These are phyloP conservation scores for Pseudogymnoascus sp. DNA, from an alignment of 2,329 filamentous ascomycete species.

Conservation along the genomic window DNA sequence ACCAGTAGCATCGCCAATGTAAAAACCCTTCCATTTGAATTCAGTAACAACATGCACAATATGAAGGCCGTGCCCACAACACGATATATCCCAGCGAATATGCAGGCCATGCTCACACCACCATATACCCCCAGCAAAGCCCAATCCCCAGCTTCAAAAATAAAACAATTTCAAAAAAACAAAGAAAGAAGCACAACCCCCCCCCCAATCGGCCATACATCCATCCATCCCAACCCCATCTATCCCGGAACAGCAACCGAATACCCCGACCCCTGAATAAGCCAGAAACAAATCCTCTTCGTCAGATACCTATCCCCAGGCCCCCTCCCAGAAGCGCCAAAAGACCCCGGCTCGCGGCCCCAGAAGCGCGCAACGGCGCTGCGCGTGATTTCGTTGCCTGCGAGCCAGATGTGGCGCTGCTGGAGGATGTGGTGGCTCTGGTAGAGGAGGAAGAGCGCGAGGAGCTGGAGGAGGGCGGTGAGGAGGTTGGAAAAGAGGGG, in stretches of 20 bases:
- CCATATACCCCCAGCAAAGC: too few species aligned
- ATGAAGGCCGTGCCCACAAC: background rate
- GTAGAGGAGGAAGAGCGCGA: background rate
- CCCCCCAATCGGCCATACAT: too few species aligned
- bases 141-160: too few species aligned
- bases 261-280: background rate
- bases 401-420: background rate
- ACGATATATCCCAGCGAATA: background rate
- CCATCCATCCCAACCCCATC: background rate
- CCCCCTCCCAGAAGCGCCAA: background rate
- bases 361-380: background rate
- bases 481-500: background rate
- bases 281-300: background rate
- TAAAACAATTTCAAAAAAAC: background rate
- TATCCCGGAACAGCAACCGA: background rate
- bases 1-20: background rate
- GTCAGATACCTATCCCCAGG: background rate
- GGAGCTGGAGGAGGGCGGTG: background rate
- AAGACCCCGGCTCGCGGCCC: background rate
- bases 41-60: background rate
- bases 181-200: background rate
- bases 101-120: too few species aligned
- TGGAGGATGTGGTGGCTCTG: background rate
- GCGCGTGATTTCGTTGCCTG: background rate
- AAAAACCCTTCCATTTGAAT: slow-evolving; percentile 3